Conservation (phyloP, 371 early-diverging fungal genomes). For the Rhizopus microsporus region DNA sequence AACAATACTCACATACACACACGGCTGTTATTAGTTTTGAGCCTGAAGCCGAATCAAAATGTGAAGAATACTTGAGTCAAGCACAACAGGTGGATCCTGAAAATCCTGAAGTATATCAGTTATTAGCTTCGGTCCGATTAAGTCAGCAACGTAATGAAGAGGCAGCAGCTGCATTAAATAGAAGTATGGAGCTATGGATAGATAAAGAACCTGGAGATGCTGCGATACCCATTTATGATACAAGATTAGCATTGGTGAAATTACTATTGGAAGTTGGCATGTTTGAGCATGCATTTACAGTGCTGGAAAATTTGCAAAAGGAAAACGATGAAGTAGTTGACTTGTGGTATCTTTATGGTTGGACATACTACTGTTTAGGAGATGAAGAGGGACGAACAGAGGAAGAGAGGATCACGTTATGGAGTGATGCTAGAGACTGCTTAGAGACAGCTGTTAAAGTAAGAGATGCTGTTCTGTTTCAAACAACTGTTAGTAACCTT, state of each 20-base stretch:
- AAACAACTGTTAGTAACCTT: not conserved
- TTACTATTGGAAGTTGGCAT: constrained; percentile 80
- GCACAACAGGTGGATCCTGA: constrained; percentile 72
- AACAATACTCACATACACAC: not conserved
- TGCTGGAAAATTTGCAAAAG: constrained; percentile 78
- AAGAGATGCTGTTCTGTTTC: constrained; percentile 5
- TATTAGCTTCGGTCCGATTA: constrained; percentile 88
- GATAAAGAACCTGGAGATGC: constrained; percentile 59
- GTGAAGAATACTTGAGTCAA: constrained; percentile 71
- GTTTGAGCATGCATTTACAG: constrained; percentile 76
- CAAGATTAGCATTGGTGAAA: constrained; percentile 75
- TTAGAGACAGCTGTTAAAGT: constrained; percentile 74
- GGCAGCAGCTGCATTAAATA: constrained; percentile 69
- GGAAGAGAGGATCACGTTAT: constrained; percentile 54
- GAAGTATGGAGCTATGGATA: constrained; percentile 78
- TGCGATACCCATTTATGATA: constrained; percentile 79
- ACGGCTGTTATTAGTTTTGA: constrained; percentile 66
- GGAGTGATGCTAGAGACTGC: constrained; percentile 79
- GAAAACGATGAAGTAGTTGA: constrained; percentile 93
- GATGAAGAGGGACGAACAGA: constrained; percentile 58
- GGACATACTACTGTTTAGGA: constrained; percentile 85
- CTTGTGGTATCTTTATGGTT: constrained; percentile 92
- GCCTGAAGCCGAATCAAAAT: constrained; percentile 83
- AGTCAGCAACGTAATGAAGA: constrained; percentile 84
- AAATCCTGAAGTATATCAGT: constrained; percentile 86